A percentile compares a stretch with the other conserved stretches of the same genome.
Evolutionary conservation across 2,329 filamentous ascomycete genomes (phyloP).

Genomic region (Botrytis paeoniae): DNA sequence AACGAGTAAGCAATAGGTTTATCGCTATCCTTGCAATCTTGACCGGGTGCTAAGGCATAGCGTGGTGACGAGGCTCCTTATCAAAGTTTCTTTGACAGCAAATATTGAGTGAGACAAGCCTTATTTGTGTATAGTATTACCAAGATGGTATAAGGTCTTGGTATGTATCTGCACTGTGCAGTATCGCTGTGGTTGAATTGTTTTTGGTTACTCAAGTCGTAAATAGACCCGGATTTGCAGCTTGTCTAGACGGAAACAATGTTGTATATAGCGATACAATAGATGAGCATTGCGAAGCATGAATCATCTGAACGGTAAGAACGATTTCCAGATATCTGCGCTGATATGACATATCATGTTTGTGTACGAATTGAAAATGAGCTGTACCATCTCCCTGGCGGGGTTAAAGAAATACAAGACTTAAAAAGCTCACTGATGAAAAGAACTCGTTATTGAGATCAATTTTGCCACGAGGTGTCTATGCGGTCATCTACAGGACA

Average conservation of each 20-base stretch:
- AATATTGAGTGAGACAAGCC: conserved; percentile 16
- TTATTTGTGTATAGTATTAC: conserved; percentile 7
- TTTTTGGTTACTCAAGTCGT: conserved; percentile 5
- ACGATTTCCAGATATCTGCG: conserved; percentile 6
- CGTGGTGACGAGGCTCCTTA: conserved; percentile 24
- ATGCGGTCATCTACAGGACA: conserved; percentile 28
- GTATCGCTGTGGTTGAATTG: conserved; percentile 7
- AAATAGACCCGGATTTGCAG: not conserved
- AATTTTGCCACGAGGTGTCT: conserved; percentile 29
- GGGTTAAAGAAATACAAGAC: conserved; percentile 12
- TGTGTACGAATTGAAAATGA: conserved; percentile 18
- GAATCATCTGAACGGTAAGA: conserved; percentile 16
- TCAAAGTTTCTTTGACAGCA: conserved; percentile 16
- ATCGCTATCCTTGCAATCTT: conserved; percentile 33
- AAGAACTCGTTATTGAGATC: conserved; percentile 4
- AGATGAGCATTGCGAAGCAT: conserved; percentile 15
- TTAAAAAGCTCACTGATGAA: not conserved
- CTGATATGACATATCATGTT: conserved; percentile 15
- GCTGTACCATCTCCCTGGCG: conserved; percentile 8
- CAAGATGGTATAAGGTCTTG: conserved; percentile 7
- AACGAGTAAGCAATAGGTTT: conserved; percentile 27
- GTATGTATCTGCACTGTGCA: not conserved
- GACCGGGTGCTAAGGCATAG: conserved; percentile 11
- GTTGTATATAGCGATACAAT: not conserved
- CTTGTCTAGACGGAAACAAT: conserved; percentile 9